Conservation (phyloP, 176 grass and related monocot species). For the Oryza punctata region DNA sequence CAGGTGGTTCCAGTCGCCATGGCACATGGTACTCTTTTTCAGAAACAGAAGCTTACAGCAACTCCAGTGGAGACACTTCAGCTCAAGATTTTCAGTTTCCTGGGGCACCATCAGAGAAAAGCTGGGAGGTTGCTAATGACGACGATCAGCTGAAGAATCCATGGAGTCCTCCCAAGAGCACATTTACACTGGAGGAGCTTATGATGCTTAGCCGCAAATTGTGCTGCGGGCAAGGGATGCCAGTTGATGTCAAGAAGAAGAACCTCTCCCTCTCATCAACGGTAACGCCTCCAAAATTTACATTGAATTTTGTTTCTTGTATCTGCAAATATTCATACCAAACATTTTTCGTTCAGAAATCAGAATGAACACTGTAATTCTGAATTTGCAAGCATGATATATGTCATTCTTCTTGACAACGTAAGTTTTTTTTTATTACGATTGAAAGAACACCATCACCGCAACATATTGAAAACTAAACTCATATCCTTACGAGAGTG, state of each 20-base stretch:
- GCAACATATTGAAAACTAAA: conserved; percentile 17
- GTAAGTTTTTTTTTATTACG: too few relatives aligned
- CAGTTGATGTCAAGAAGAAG: conserved; percentile 45
- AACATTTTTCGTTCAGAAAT: conserved; percentile 12
- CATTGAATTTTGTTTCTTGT: conserved; percentile 13
- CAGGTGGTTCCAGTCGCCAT: conserved; percentile 44
- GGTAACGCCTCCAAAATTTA: conserved; percentile 39
- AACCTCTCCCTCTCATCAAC: conserved; percentile 42
- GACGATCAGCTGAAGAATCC: conserved; percentile 26
- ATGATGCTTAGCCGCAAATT: conserved; percentile 77
- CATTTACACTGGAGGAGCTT: conserved; percentile 81
- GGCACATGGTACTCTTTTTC: conserved; percentile 58
- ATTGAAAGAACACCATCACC: background rate
- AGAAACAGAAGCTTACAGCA: conserved; percentile 66
- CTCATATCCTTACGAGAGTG: background rate
- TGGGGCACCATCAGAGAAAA: conserved; percentile 54
- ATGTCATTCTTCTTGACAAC: too few relatives aligned
- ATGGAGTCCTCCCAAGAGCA: conserved; percentile 41
- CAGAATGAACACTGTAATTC: background rate
- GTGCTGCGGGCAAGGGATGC: conserved; percentile 43
- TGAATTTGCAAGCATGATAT: background rate
- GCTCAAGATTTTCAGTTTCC: conserved; percentile 62
- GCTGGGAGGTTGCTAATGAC: conserved; percentile 48
- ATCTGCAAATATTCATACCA: background rate
- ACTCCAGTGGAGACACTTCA: conserved; percentile 49